Conservation (phyloP, 768 basidiomycete genomes). For the Tricholoma saponaceum region DNA sequence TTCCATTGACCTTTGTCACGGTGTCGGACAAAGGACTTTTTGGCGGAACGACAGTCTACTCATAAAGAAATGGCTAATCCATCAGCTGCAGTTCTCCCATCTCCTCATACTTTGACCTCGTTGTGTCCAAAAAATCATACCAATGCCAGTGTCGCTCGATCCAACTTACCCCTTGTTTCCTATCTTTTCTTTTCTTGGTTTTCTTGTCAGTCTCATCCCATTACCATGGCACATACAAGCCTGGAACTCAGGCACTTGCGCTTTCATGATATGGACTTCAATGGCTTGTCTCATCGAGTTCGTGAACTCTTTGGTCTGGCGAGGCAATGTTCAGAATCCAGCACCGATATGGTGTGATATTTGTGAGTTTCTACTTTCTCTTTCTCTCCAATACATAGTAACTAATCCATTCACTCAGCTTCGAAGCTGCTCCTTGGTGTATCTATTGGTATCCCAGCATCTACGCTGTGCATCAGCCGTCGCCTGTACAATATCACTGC, state of each 20-base stretch:
- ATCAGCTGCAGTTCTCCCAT: neutral
- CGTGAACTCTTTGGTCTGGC: conserved; percentile 55
- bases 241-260: conserved; percentile 45
- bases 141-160: conserved; percentile 9
- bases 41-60: neutral
- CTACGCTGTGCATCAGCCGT: conserved; percentile 44
- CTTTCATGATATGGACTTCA: conserved; percentile 43
- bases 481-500: conserved; percentile 43
- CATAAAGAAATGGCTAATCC: neutral
- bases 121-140: neutral
- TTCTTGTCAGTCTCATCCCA: conserved; percentile 43
- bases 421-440: conserved; percentile 36
- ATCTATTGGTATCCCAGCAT: conserved; percentile 32
- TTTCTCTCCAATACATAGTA: neutral
- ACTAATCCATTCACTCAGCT: conserved; percentile 32
- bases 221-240: conserved; percentile 50
- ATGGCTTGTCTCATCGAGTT: conserved; percentile 39
- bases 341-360: conserved; percentile 67
- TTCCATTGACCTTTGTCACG: neutral
- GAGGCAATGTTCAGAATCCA: conserved; percentile 29
- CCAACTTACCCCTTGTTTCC: conserved; percentile 34
- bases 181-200: conserved; percentile 37
- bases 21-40: neutral
- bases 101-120: neutral
- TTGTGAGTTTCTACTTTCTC: conserved; percentile 28